A percentile compares a stretch with the other conserved stretches of the same genome.
phyloP scores from a whole-genome alignment of 2,329 filamentous ascomycete genomes.

The Microdochium bolleyi region DNA sequence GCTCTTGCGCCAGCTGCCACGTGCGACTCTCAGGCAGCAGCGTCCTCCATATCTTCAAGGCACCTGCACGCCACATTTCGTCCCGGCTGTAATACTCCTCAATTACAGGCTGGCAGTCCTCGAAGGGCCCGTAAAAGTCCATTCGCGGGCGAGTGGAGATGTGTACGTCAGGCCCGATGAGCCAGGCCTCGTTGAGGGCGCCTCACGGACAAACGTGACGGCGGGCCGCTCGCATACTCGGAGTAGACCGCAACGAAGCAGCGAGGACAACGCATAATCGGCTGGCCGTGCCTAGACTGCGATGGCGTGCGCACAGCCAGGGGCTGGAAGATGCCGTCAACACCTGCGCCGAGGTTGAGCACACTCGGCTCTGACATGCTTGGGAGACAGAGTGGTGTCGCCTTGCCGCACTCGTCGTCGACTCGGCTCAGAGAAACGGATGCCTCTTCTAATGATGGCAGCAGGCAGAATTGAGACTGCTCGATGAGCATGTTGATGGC shows the following conservation, averaged over 20 bases:
- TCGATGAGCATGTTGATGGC: slow-evolving; percentile 34
- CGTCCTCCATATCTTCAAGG: not conserved
- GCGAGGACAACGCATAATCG: slow-evolving; percentile 30
- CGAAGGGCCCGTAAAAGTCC: slow-evolving; percentile 15
- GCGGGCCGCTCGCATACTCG: slow-evolving; percentile 26
- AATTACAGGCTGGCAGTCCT: not conserved
- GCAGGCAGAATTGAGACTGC: slow-evolving; percentile 21
- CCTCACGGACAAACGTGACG: slow-evolving; percentile 31
- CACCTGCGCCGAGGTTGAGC: not conserved
- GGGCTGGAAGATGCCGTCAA: slow-evolving; percentile 2
- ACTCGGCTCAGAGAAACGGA: slow-evolving; percentile 8
- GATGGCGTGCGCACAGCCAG: slow-evolving; percentile 24
- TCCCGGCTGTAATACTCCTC: not conserved
- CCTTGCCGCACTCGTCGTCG: slow-evolving; percentile 1
- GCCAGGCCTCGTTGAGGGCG: slow-evolving; percentile 30
- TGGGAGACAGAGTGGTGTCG: not conserved
- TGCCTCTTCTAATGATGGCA: slow-evolving; percentile 14
- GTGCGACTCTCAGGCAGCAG: not conserved
- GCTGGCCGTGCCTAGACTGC: slow-evolving; percentile 29
- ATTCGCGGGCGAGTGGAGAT: slow-evolving; percentile 28
- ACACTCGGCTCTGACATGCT: not conserved
- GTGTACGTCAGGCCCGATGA: slow-evolving; percentile 34
- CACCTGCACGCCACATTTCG: not conserved
- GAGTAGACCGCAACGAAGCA: slow-evolving; percentile 33
- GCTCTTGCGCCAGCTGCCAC: not conserved